Percentiles rank a stretch among this genome's conserved stretches.
Evolutionary conservation across 2,329 filamentous ascomycete species (phyloP).

Genomic region (Aplosporella prunicola): DNA sequence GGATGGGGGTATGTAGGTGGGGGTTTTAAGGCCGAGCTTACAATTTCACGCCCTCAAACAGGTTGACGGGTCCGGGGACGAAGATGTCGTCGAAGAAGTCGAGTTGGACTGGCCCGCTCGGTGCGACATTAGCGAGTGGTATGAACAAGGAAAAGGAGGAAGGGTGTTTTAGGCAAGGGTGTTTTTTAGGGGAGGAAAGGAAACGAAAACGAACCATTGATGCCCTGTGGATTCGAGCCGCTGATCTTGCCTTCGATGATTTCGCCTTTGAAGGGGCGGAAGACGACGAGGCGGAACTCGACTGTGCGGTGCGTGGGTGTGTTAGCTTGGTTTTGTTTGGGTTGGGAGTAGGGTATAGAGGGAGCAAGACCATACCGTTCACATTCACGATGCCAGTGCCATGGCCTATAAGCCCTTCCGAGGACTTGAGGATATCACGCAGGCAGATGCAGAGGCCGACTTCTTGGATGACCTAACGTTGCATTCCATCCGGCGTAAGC

Average conservation of each 20-base stretch:
- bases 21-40: conserved; percentile 33
- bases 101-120: conserved; percentile 59
- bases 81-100: conserved; percentile 95
- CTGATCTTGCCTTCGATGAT: conserved; percentile 80
- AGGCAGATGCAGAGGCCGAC: conserved; percentile 89
- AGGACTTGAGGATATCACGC: conserved; percentile 81
- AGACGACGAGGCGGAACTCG: conserved; percentile 87
- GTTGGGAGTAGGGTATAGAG: too few relatives aligned
- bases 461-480: conserved; percentile 67
- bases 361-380: conserved; percentile 54
- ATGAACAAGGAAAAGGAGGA: too few relatives aligned
- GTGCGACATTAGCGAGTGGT: too few relatives aligned
- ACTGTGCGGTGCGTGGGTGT: conserved; percentile 44
- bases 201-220: conserved; percentile 47
- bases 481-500: background rate
- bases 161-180: too few relatives aligned
- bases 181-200: too few relatives aligned
- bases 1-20: conserved; percentile 2
- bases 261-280: conserved; percentile 91
- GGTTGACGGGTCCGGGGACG: conserved; percentile 44
- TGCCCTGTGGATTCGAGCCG: conserved; percentile 60
- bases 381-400: conserved; percentile 89
- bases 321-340: conserved; percentile 1
- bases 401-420: conserved; percentile 88
- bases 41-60: conserved; percentile 49